Conservation (phyloP, 306 rosid genomes). For the Purshia tridentata region DNA sequence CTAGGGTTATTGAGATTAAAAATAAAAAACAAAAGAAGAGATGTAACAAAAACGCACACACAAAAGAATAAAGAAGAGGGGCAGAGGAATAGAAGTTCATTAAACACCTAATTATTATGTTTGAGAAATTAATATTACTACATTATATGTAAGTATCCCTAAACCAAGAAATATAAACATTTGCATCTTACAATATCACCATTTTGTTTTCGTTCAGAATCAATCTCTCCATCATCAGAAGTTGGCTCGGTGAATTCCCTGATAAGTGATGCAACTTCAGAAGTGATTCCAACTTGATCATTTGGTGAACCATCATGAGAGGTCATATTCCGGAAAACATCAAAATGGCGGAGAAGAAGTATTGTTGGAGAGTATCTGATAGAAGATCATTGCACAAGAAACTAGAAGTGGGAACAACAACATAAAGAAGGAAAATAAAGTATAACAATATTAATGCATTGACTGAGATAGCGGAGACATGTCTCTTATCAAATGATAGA, state of each 20-base stretch:
- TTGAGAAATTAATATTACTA: not conserved
- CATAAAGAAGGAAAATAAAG: not conserved
- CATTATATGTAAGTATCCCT: not conserved
- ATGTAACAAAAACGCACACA: not conserved
- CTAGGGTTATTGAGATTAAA: not conserved
- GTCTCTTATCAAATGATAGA: slow-evolving; percentile 25
- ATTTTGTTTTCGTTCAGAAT: slow-evolving; percentile 39
- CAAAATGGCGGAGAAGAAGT: slow-evolving; percentile 92
- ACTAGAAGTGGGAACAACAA: slow-evolving; percentile 15
- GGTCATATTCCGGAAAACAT: slow-evolving; percentile 67
- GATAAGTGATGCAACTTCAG: slow-evolving; percentile 82
- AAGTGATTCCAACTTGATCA: slow-evolving; percentile 68
- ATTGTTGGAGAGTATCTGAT: slow-evolving; percentile 84
- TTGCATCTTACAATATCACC: slow-evolving; percentile 63
- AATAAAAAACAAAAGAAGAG: not conserved
- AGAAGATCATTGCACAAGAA: slow-evolving; percentile 31
- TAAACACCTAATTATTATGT: not conserved
- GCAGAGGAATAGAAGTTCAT: not conserved
- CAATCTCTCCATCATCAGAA: slow-evolving; percentile 49
- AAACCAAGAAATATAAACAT: slow-evolving; percentile 5
- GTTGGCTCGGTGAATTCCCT: slow-evolving; percentile 75
- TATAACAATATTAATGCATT: not conserved
- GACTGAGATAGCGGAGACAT: not conserved
- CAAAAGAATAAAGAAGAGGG: not conserved
- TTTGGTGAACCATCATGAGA: slow-evolving; percentile 54